Conservation (phyloP, 2,329 filamentous ascomycete genomes). For the Penicillium sp. region DNA sequence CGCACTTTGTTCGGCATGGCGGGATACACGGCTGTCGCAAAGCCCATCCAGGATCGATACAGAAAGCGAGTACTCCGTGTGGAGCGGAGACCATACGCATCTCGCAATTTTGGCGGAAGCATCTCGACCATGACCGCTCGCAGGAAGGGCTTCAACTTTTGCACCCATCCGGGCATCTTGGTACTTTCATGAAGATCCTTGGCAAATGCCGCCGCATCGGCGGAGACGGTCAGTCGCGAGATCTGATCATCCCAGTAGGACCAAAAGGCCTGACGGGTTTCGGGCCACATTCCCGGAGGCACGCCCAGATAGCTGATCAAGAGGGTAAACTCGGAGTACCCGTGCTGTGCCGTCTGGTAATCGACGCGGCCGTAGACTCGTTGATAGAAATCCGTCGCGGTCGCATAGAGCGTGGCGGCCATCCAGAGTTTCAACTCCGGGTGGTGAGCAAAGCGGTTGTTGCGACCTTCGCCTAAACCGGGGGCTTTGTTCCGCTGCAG, state of each 20-base stretch:
- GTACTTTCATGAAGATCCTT: slow-evolving; percentile 22
- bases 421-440: slow-evolving; percentile 27
- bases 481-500: slow-evolving; percentile 20
- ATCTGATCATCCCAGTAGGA: slow-evolving; percentile 33
- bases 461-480: slow-evolving; percentile 16
- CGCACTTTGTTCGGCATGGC: slow-evolving; percentile 27
- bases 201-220: slow-evolving; percentile 26
- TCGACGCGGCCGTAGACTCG: slow-evolving; percentile 31
- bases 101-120: slow-evolving; percentile 28
- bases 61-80: slow-evolving; percentile 21
- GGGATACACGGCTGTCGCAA: slow-evolving; percentile 30
- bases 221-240: slow-evolving; percentile 22
- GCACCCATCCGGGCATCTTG: slow-evolving; percentile 27
- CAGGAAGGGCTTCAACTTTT: slow-evolving; percentile 27
- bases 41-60: slow-evolving; percentile 29
- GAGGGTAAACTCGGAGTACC: slow-evolving; percentile 27
- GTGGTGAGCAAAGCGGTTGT: slow-evolving; percentile 20
- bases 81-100: slow-evolving; percentile 31
- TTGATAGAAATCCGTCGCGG: slow-evolving; percentile 34
- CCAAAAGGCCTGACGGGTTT: slow-evolving; percentile 29
- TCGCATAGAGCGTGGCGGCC: slow-evolving; percentile 32
- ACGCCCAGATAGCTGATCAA: slow-evolving; percentile 25
- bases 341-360: slow-evolving; percentile 27
- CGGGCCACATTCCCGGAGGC: slow-evolving; percentile 26
- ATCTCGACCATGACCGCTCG: slow-evolving; percentile 29